phyloP scores from a whole-genome alignment of 1,284 basidiomycete species.

The Puccinia novopanici region DNA sequence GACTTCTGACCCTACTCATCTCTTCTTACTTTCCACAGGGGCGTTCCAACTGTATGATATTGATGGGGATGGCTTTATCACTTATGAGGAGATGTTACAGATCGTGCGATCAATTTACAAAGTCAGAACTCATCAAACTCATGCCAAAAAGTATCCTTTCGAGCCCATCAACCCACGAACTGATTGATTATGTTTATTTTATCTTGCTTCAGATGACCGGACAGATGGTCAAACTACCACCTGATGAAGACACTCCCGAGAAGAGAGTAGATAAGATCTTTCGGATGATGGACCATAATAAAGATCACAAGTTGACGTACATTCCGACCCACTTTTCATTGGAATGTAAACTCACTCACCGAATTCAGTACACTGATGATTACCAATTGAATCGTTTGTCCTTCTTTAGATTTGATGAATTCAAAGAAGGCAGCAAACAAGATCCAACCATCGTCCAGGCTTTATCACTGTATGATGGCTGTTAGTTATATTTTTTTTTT shows the following conservation, averaged over 20 bases:
- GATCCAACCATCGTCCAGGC: conserved; percentile 98
- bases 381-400: neutral
- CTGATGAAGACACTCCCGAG: conserved; percentile 97
- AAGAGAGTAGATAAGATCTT: conserved; percentile 87
- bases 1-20: conserved; percentile 51
- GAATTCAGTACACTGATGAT: neutral
- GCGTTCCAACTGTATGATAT: conserved; percentile 99
- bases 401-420: conserved; percentile 68
- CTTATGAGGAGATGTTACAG: conserved; percentile 97
- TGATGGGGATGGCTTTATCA: conserved; percentile 93
- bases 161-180: neutral
- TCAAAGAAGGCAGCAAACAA: conserved; percentile 93
- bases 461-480: conserved; percentile 51
- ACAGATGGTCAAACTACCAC: conserved; percentile 95
- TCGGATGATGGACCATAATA: conserved; percentile 56
- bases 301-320: conserved; percentile 54
- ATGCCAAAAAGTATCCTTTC: conserved; percentile 60
- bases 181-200: neutral
- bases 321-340: neutral
- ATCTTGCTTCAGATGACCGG: conserved; percentile 63
- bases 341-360: conserved; percentile 57
- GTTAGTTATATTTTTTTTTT: conserved; percentile 27
- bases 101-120: conserved; percentile 96
- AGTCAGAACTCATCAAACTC: conserved; percentile 53
- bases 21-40: conserved; percentile 67